phyloP scores from a whole-genome alignment of 305 asterid genomes.

The Stenogyne calaminthoides region DNA sequence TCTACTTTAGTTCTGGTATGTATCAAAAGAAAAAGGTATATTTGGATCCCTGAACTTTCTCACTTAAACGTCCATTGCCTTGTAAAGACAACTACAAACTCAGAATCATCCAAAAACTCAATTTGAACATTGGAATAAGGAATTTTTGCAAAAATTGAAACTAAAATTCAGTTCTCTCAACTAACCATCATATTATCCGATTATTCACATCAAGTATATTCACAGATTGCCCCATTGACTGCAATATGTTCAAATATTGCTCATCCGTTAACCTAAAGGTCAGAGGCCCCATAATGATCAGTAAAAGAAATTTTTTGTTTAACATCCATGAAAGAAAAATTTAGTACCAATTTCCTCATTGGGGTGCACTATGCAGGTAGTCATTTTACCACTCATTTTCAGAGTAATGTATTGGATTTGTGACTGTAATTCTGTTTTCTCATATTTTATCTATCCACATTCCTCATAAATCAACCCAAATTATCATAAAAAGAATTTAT shows the following conservation, averaged over 20 bases:
- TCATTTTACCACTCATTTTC: too few species aligned
- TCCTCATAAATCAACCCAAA: too few species aligned
- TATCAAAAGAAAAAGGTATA: background rate
- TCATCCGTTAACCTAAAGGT: slow-evolving; percentile 64
- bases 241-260: slow-evolving; percentile 83
- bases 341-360: too few species aligned
- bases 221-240: slow-evolving; percentile 89
- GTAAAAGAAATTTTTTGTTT: too few species aligned
- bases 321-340: too few species aligned
- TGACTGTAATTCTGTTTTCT: too few species aligned
- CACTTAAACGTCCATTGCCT: background rate
- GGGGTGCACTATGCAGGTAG: too few species aligned
- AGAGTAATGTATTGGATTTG: too few species aligned
- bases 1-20: background rate
- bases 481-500: too few species aligned
- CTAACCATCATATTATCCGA: slow-evolving; percentile 84
- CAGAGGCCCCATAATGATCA: slow-evolving; percentile 47
- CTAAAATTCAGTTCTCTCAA: background rate
- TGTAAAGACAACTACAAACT: background rate
- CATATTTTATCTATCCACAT: too few species aligned
- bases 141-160: slow-evolving; percentile 3
- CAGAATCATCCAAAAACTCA: slow-evolving; percentile 6
- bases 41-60: too few species aligned
- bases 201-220: slow-evolving; percentile 62
- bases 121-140: background rate